phyloP scores from a whole-genome alignment of 495 filamentous ascomycete genomes.

The Viridothelium virens region DNA sequence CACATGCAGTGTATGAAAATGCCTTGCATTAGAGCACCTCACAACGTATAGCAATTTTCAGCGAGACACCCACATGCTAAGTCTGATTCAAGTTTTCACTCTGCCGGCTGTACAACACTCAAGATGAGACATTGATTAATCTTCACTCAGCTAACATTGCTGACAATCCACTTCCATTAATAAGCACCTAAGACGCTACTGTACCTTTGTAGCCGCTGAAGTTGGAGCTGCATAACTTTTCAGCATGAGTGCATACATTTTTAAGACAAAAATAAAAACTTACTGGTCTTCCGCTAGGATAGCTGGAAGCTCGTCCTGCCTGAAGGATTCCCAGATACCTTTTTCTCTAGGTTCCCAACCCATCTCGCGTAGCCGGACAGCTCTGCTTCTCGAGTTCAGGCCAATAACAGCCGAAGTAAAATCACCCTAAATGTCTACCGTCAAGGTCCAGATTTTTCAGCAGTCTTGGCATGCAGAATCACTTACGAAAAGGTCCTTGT shows the following conservation, averaged over 20 bases:
- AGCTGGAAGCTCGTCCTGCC: constrained; percentile 36
- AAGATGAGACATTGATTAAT: neutral
- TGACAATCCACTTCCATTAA: neutral
- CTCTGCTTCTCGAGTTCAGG: constrained; percentile 30
- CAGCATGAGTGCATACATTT: neutral
- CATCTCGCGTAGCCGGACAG: constrained; percentile 30
- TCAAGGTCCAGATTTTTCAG: neutral
- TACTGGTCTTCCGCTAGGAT: constrained; percentile 30
- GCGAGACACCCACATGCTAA: too few species aligned
- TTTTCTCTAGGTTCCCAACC: constrained; percentile 38
- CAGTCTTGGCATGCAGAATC: neutral
- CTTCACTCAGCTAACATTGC: neutral
- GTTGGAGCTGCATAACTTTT: neutral
- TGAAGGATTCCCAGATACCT: constrained; percentile 29
- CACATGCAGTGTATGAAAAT: neutral
- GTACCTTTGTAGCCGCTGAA: neutral
- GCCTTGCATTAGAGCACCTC: neutral
- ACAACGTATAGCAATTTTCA: neutral
- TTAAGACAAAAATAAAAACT: neutral
- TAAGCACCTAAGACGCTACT: neutral
- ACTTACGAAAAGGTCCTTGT: constrained; percentile 31
- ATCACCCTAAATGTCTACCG: neutral
- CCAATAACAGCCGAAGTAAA: constrained; percentile 27
- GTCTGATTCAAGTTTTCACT: too few species aligned
- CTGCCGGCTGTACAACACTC: too few species aligned